Evolutionary conservation across 495 filamentous ascomycete species (phyloP), one percentile per base, ranked within the genome.

Genomic region (Xylaria bambusicola): DNA sequence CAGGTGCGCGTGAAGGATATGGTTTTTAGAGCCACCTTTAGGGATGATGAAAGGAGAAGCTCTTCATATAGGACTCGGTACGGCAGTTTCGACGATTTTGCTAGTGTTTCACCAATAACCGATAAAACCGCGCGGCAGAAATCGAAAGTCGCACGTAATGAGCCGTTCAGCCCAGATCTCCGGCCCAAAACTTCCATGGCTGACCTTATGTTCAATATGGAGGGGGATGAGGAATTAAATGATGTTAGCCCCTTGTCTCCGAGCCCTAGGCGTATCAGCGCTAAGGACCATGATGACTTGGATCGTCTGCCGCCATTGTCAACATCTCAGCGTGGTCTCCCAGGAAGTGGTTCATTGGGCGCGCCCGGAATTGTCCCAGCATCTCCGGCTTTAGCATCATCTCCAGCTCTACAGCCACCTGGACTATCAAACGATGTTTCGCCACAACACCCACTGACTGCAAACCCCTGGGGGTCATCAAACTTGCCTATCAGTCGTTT

Each of bases 171-270:
- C 53, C 88, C 88, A 2, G 70, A 80, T 33, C 76, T 93, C n/a
- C 82, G 80, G 55, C 77, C 85, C 0, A 89, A 83, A 60, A 80
- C 78, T 20, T 91, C 88, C 0, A 72, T 77, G 1, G 75, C 77
- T n/a, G 92, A 97, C 61, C 77, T 97, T 36, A 94, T 97, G 77
- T 97, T 96, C 66, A 86, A 92, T 59, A 96, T 96, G 91, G 93
- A 96, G 56, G 91, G 93, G n/a, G 92, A 91, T 40, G 77, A 69
- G 5, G 59, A 59, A 3, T 57, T 49, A 33, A 44, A 48, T 41
- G 50, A 29, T 40, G 13, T 31, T 35, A 52, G 40, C 44, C 59
- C 63, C 17, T 36, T 46, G 21, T 66, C 68, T 44, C 65, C 58
- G 40, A 68, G 51, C 15, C 56, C 47, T n/a, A 54, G 17, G n/a